phyloP scores from a whole-genome alignment of 2,329 filamentous ascomycete species.

The Didymella glomerata region DNA sequence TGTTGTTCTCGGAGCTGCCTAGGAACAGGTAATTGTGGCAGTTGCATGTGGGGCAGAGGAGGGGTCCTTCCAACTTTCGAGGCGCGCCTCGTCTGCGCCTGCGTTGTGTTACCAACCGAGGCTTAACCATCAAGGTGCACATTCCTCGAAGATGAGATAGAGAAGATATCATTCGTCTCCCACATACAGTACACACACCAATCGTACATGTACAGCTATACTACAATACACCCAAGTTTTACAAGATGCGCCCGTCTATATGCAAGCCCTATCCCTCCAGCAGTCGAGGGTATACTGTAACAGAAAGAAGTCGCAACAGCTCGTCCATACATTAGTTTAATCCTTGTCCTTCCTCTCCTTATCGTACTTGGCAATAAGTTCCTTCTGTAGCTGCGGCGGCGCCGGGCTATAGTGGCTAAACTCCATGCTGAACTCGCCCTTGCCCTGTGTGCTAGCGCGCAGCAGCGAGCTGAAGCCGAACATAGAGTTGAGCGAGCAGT shows the following conservation, averaged over 20 bases:
- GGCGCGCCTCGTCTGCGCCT: slow-evolving; percentile 3
- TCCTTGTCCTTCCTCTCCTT: slow-evolving; percentile 72
- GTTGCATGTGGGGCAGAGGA: slow-evolving; percentile 18
- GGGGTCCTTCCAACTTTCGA: no score
- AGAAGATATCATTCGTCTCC: slow-evolving; percentile 29
- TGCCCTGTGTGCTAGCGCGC: slow-evolving; percentile 92
- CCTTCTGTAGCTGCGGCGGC: slow-evolving; percentile 86
- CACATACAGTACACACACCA: slow-evolving; percentile 17
- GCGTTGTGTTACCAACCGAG: no score
- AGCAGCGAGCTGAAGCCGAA: slow-evolving; percentile 95
- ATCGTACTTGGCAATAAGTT: slow-evolving; percentile 72
- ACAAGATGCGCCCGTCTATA: slow-evolving; percentile 32
- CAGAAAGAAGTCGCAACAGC: slow-evolving; percentile 8
- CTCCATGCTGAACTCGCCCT: slow-evolving; percentile 99
- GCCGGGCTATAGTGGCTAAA: slow-evolving; percentile 95
- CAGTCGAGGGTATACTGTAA: slow-evolving; percentile 10
- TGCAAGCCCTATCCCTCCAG: slow-evolving; percentile 27
- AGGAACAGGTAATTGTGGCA: slow-evolving; percentile 23
- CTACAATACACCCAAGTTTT: slow-evolving; percentile 18
- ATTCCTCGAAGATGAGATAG: not conserved
- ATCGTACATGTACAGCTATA: slow-evolving; percentile 33
- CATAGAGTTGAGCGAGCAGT: slow-evolving; percentile 96
- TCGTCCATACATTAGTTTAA: slow-evolving; percentile 54
- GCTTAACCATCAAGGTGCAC: slow-evolving; percentile 4
- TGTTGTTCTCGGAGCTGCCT: slow-evolving; percentile 16